Evolutionary conservation across 2,329 filamentous ascomycete species (phyloP).

Genomic region (Alternaria gaisen): DNA sequence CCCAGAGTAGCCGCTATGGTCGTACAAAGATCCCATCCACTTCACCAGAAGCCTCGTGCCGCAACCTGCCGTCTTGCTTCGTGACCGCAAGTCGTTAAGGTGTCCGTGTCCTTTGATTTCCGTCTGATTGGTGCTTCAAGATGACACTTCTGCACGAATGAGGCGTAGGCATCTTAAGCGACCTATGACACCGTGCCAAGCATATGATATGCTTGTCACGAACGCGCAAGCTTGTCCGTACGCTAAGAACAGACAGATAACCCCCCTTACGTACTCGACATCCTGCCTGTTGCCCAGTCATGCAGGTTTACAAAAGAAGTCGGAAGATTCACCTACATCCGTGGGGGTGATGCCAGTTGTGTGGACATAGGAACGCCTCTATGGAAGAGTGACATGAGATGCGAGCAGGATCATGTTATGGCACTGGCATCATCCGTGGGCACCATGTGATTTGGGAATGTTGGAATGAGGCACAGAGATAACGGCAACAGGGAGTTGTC

Average conservation of each 20-base stretch:
- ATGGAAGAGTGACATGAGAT: background rate
- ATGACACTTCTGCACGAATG: background rate
- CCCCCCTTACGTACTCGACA: background rate
- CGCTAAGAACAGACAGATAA: background rate
- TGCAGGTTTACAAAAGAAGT: background rate
- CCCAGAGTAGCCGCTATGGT: background rate
- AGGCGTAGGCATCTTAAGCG: background rate
- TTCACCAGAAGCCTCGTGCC: background rate
- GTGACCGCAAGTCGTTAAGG: background rate
- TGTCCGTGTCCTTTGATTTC: background rate
- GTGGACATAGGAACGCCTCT: background rate
- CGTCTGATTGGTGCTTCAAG: background rate
- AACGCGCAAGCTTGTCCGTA: background rate
- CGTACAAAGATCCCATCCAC: background rate
- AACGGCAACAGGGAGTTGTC: background rate
- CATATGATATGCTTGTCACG: background rate
- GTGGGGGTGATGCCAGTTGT: background rate
- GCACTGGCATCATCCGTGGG: background rate
- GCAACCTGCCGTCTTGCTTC: background rate
- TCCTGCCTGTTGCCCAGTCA: background rate
- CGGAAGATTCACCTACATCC: background rate
- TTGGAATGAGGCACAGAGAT: slow-evolving; percentile 5
- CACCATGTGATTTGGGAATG: background rate
- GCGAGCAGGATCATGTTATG: background rate
- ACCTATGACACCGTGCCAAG: background rate